phyloP scores from a whole-genome alignment of 2,329 filamentous ascomycete genomes.

The Arthrinium phaeospermum region DNA sequence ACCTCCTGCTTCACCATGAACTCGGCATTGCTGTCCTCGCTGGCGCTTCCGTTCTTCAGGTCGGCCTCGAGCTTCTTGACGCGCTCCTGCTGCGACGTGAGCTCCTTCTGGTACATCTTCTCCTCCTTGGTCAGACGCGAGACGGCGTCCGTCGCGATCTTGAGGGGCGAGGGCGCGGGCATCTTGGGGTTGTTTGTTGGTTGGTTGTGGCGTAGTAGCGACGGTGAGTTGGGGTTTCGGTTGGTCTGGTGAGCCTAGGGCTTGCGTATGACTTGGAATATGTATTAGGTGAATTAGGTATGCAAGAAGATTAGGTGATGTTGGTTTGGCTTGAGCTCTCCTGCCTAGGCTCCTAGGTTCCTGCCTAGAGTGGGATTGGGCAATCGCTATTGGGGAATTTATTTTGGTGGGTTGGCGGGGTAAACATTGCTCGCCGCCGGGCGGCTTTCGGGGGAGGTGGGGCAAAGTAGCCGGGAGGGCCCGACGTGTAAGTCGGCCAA shows the following conservation, averaged over 20 bases:
- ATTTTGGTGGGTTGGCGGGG: slow-evolving; percentile 43
- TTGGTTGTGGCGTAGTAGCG: not conserved
- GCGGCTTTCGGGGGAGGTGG: slow-evolving; percentile 4
- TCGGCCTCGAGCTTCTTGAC: slow-evolving; percentile 72
- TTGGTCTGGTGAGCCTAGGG: not conserved
- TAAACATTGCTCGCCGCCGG: slow-evolving; percentile 24
- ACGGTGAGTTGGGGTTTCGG: not conserved
- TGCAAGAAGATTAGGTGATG: not conserved
- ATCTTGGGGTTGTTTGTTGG: slow-evolving; percentile 53
- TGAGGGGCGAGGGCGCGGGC: slow-evolving; percentile 76
- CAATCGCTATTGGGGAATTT: slow-evolving; percentile 32
- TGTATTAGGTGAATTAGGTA: not conserved
- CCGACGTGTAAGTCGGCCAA: not conserved
- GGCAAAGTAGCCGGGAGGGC: not conserved
- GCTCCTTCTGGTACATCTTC: slow-evolving; percentile 85
- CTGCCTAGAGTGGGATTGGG: slow-evolving; percentile 28
- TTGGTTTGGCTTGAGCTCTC: not conserved
- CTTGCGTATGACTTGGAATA: not conserved
- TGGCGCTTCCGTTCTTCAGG: slow-evolving; percentile 51
- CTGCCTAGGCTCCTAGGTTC: slow-evolving; percentile 11
- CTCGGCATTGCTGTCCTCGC: slow-evolving; percentile 75
- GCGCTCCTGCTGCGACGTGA: slow-evolving; percentile 74
- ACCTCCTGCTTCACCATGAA: slow-evolving; percentile 90
- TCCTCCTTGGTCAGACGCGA: slow-evolving; percentile 91
- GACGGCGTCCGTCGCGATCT: slow-evolving; percentile 81